phyloP scores from a whole-genome alignment of 1,284 basidiomycete species.

The Cryptococcus sp. region DNA sequence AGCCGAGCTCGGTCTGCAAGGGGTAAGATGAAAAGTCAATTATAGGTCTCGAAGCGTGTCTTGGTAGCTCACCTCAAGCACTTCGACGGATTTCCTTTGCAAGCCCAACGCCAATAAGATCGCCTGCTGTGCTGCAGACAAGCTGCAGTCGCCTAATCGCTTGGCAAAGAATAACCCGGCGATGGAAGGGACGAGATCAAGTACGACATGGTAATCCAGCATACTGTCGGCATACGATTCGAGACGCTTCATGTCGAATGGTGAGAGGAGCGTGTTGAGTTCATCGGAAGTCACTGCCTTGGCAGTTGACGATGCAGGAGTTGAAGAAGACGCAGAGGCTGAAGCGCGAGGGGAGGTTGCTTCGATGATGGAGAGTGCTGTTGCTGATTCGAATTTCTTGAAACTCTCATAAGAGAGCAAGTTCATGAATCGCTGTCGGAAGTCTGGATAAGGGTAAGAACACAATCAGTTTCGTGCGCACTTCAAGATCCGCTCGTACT shows the following conservation, averaged over 20 bases:
- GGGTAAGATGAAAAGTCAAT: neutral
- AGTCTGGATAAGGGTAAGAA: constrained; percentile 61
- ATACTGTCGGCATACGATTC: constrained; percentile 95
- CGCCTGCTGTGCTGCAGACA: constrained; percentile 83
- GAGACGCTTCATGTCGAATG: constrained; percentile 94
- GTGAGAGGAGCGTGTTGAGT: constrained; percentile 72
- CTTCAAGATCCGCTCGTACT: constrained; percentile 25
- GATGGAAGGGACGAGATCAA: constrained; percentile 84
- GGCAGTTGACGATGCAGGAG: constrained; percentile 10
- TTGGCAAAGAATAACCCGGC: constrained; percentile 82
- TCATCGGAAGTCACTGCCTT: constrained; percentile 65
- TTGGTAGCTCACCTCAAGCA: constrained; percentile 67
- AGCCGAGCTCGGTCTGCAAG: constrained; percentile 68
- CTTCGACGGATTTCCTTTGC: constrained; percentile 89
- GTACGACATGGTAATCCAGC: constrained; percentile 93
- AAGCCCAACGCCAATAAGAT: constrained; percentile 87
- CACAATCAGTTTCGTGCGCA: neutral
- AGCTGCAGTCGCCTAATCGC: constrained; percentile 63
- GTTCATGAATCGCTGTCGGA: constrained; percentile 84
- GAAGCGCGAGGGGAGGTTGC: constrained; percentile 56
- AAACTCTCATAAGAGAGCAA: constrained; percentile 87
- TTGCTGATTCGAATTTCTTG: constrained; percentile 85
- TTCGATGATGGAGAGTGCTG: constrained; percentile 84
- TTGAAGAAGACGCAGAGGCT: neutral
- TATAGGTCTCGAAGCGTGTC: neutral